phyloP scores from a whole-genome alignment of 306 rosid species.

The Casuarina glauca region DNA sequence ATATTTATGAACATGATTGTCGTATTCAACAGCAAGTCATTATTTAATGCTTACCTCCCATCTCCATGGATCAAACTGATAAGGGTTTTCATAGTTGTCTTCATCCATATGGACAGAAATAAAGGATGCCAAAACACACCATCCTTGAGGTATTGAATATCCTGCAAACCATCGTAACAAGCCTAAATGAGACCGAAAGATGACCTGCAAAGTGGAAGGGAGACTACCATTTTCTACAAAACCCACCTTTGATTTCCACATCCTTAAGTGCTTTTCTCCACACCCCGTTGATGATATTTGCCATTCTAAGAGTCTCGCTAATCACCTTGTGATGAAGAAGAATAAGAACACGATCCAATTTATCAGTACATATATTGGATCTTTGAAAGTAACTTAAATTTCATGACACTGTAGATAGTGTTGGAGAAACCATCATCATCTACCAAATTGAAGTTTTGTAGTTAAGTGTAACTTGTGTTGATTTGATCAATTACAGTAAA shows the following conservation, averaged over 20 bases:
- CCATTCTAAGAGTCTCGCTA: constrained; percentile 90
- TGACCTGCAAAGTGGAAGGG: not conserved
- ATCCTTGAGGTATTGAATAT: constrained; percentile 61
- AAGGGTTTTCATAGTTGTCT: constrained; percentile 63
- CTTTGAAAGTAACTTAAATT: not conserved
- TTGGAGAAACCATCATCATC: no score
- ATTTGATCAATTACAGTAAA: no score
- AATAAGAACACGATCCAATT: not conserved
- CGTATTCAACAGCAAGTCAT: not conserved
- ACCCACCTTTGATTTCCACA: constrained; percentile 75
- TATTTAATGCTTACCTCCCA: constrained; percentile 67
- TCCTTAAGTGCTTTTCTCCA: constrained; percentile 89
- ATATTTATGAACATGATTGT: no score
- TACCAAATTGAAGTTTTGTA: no score
- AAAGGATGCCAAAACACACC: constrained; percentile 83
- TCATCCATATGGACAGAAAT: constrained; percentile 75
- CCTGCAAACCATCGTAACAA: constrained; percentile 41
- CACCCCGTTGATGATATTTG: constrained; percentile 84
- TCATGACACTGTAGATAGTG: not conserved
- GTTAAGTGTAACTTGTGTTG: no score
- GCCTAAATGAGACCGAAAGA: not conserved
- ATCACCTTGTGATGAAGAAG: constrained; percentile 54
- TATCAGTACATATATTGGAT: not conserved
- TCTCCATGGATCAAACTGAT: constrained; percentile 78
- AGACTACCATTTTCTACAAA: not conserved